These are phyloP conservation scores for Rhizopus stolonifer DNA, from an alignment of 371 early-diverging fungal genomes.

Conservation along the genomic window DNA sequence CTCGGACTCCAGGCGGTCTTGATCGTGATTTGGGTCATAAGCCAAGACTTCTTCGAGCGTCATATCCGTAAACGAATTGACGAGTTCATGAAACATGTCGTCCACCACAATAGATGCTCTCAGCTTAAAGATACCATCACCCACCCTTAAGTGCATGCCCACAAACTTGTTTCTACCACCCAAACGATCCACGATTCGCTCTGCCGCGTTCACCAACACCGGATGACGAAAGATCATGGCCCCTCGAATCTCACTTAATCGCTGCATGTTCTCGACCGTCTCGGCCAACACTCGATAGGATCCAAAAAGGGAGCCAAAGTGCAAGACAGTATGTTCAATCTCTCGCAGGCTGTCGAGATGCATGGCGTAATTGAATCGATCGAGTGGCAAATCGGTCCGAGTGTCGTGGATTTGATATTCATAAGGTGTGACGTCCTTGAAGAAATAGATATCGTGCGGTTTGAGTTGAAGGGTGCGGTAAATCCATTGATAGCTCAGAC, in stretches of 20 bases:
- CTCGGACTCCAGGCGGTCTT: constrained; percentile 25
- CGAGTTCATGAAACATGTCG: constrained; percentile 44
- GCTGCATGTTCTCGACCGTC: constrained; percentile 35
- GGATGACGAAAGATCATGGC: constrained; percentile 56
- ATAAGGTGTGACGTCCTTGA: constrained; percentile 53
- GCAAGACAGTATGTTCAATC: constrained; percentile 43
- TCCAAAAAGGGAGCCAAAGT: constrained; percentile 61
- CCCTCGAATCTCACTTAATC: constrained; percentile 38
- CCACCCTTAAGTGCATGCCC: constrained; percentile 56
- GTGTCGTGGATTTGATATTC: constrained; percentile 55
- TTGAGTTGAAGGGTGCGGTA: constrained; percentile 11
- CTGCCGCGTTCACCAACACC: constrained; percentile 39
- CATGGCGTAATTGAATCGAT: constrained; percentile 42
- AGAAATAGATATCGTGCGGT: constrained; percentile 40
- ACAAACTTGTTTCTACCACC: constrained; percentile 45
- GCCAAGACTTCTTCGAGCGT: constrained; percentile 20
- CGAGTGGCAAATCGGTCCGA: constrained; percentile 47
- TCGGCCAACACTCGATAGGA: constrained; percentile 52
- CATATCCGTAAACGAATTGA: constrained; percentile 41
- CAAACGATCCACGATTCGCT: constrained; percentile 38
- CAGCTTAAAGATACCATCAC: constrained; percentile 52
- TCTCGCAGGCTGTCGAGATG: constrained; percentile 42
- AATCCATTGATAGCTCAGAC: constrained; percentile 46
- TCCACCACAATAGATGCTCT: constrained; percentile 45
- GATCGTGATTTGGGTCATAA: constrained; percentile 31